These are phyloP conservation scores for Colletotrichum sojae DNA, from an alignment of 2,329 filamentous ascomycete genomes.

Conservation along the genomic window DNA sequence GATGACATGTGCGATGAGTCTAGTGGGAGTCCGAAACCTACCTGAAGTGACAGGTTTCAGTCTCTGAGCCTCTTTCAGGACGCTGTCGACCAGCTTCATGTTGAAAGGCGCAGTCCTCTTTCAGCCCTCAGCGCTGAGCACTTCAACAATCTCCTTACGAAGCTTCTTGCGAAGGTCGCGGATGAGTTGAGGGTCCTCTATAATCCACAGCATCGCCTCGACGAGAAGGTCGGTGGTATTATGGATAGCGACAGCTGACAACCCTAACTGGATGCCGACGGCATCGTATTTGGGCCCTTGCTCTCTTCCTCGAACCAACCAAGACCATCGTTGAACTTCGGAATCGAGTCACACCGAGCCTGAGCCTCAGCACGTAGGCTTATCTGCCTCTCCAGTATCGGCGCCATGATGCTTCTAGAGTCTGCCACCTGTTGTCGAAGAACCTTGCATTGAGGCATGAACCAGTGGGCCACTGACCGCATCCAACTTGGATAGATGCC, in stretches of 20 bases:
- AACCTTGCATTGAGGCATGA: conserved; percentile 21
- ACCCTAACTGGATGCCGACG: conserved; percentile 80
- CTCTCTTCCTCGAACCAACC: conserved; percentile 58
- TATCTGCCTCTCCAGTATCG: conserved; percentile 48
- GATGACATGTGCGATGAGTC: no score
- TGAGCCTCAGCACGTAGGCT: conserved; percentile 46
- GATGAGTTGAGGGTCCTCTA: conserved; percentile 55
- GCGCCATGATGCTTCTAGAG: conserved; percentile 53
- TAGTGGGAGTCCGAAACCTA: neutral
- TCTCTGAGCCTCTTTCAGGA: conserved; percentile 56
- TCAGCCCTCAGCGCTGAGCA: conserved; percentile 44
- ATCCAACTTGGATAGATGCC: conserved; percentile 9
- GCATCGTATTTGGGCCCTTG: conserved; percentile 74
- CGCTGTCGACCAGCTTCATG: conserved; percentile 57
- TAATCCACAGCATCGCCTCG: conserved; percentile 57
- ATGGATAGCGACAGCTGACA: conserved; percentile 72
- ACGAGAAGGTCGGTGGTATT: conserved; percentile 55
- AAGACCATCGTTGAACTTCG: conserved; percentile 53
- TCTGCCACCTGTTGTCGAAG: conserved; percentile 54
- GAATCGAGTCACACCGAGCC: neutral
- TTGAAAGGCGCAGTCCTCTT: conserved; percentile 54
- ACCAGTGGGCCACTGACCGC: neutral
- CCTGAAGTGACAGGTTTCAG: conserved; percentile 13
- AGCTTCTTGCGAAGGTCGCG: conserved; percentile 60
- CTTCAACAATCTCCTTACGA: conserved; percentile 56